phyloP scores from a whole-genome alignment of 108 stramenopile genomes.

The Pseudonitzschia multiseries region DNA sequence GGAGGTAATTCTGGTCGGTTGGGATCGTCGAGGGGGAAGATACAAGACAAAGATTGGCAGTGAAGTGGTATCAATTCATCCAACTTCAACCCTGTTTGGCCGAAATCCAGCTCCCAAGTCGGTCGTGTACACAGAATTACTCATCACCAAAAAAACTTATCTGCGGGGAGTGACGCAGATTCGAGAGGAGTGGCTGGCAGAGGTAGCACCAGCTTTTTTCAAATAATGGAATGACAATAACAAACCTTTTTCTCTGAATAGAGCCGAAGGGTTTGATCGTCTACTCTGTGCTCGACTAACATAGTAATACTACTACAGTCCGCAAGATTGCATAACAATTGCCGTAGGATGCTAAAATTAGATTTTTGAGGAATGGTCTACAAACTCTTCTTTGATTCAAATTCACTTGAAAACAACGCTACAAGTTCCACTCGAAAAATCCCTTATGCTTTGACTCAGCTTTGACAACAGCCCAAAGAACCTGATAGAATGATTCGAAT shows the following conservation, averaged over 20 bases:
- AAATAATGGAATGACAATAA: not conserved
- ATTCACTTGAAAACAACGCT: not conserved
- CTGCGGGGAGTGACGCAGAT: slow-evolving; percentile 84
- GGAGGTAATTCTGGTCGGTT: slow-evolving; percentile 65
- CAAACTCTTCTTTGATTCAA: too few relatives aligned
- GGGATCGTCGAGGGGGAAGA: slow-evolving; percentile 68
- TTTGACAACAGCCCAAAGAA: slow-evolving; percentile 41
- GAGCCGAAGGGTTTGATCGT: too few relatives aligned
- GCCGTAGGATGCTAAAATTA: not conserved
- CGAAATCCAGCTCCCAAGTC: slow-evolving; percentile 90
- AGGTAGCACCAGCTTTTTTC: slow-evolving; percentile 54
- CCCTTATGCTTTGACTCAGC: slow-evolving; percentile 53
- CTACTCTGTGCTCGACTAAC: too few relatives aligned
- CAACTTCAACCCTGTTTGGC: slow-evolving; percentile 88
- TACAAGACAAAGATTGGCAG: slow-evolving; percentile 92
- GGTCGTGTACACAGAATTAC: slow-evolving; percentile 93
- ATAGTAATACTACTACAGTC: too few relatives aligned
- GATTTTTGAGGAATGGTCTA: too few relatives aligned
- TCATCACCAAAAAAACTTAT: slow-evolving; percentile 78
- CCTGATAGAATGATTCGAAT: slow-evolving; percentile 41
- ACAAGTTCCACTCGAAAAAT: slow-evolving; percentile 48
- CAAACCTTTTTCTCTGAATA: too few relatives aligned
- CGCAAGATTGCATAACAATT: too few relatives aligned
- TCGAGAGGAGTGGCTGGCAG: slow-evolving; percentile 78
- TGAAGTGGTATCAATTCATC: slow-evolving; percentile 90